These are phyloP conservation scores for Annulohypoxylon moriforme DNA, from an alignment of 495 filamentous ascomycete species.

Conservation along the genomic window DNA sequence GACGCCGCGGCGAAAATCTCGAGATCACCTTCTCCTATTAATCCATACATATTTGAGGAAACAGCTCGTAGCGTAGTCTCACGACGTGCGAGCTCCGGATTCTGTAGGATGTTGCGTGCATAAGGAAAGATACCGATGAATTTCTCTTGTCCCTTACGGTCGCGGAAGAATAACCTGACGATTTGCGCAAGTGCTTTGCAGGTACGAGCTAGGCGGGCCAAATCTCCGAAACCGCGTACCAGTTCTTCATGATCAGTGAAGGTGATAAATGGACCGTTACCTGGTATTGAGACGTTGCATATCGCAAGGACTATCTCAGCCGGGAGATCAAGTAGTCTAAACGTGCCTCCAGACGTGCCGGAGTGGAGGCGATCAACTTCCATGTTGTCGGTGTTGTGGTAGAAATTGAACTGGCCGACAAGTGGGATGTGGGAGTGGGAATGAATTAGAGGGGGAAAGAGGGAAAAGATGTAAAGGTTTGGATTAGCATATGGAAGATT, in stretches of 20 bases:
- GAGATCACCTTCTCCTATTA: not conserved
- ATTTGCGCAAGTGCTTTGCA: not conserved
- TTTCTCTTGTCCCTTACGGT: too few relatives aligned
- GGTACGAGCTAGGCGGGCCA: not conserved
- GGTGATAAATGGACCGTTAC: not conserved
- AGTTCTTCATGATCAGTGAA: not conserved
- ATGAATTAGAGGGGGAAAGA: not conserved
- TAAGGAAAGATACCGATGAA: not conserved
- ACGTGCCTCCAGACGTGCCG: not conserved
- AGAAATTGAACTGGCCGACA: not conserved
- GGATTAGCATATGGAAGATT: too few relatives aligned
- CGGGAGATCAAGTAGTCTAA: not conserved
- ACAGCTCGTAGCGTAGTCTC: conserved; percentile 8
- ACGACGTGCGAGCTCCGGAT: not conserved
- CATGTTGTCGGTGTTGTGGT: not conserved
- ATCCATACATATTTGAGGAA: not conserved
- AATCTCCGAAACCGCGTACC: not conserved
- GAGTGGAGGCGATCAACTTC: not conserved
- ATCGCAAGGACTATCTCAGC: not conserved
- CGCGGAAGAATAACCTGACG: not conserved
- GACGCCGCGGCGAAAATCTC: too few relatives aligned
- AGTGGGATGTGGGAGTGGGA: not conserved
- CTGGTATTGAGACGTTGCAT: not conserved
- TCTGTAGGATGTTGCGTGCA: not conserved
- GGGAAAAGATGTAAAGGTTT: not conserved